Conservation (phyloP, 2,329 filamentous ascomycete species). For the Arthrobotrys entomopaga region DNA sequence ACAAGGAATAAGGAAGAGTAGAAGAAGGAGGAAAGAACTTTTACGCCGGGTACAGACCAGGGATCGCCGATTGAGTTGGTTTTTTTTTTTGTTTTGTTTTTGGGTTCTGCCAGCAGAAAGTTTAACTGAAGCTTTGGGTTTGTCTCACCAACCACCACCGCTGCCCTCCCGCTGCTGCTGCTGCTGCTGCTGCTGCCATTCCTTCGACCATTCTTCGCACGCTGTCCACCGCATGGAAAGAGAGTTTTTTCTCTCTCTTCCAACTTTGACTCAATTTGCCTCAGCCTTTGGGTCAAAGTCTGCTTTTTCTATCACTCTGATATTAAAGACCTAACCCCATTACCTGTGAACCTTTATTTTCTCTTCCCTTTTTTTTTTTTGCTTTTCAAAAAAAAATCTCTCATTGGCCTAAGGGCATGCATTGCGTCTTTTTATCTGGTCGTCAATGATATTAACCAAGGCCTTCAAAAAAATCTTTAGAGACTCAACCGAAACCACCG, state of each 20-base stretch:
- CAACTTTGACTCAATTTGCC: slow-evolving; percentile 50
- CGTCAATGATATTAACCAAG: slow-evolving; percentile 35
- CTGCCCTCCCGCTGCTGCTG: background rate
- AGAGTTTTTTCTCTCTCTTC: slow-evolving; percentile 46
- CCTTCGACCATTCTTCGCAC: slow-evolving; percentile 37
- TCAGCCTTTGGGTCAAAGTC: slow-evolving; percentile 31
- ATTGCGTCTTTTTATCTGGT: slow-evolving; percentile 19
- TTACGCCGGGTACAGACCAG: slow-evolving; percentile 28
- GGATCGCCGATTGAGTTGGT: slow-evolving; percentile 53
- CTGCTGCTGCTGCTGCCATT: too few species aligned
- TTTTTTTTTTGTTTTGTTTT: slow-evolving; percentile 48
- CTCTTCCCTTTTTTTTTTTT: background rate
- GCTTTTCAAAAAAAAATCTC: slow-evolving; percentile 33
- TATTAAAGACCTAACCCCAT: slow-evolving; percentile 35
- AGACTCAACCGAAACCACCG: too few species aligned
- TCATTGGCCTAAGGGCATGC: slow-evolving; percentile 6
- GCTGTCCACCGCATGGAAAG: slow-evolving; percentile 9
- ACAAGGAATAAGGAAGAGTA: background rate
- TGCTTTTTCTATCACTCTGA: slow-evolving; percentile 12
- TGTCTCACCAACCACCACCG: slow-evolving; percentile 54
- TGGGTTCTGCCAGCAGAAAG: slow-evolving; percentile 28
- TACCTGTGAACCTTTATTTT: slow-evolving; percentile 19
- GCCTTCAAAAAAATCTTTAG: too few species aligned
- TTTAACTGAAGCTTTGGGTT: slow-evolving; percentile 54
- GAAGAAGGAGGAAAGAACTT: slow-evolving; percentile 30